Evolutionary conservation across 83 land plant genomes (phyloP).

Genomic region (Larix sibirica): DNA sequence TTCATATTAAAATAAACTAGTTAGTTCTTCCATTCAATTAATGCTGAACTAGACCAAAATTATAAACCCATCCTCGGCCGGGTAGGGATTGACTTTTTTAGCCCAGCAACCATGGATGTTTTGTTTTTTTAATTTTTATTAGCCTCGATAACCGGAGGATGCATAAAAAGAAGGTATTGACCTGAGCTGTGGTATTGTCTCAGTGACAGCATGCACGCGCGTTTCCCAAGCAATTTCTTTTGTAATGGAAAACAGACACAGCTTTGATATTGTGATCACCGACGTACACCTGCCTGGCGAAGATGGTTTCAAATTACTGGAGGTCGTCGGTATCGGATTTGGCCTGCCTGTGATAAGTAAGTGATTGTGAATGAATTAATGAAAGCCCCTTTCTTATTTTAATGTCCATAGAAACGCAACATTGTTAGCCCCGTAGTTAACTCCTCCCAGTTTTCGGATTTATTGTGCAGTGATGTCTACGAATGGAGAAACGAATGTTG

Average conservation of each 20-base stretch:
- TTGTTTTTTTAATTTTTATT: too few relatives aligned
- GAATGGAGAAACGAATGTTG: conserved; percentile 77
- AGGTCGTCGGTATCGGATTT: conserved; percentile 68
- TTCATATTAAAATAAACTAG: too few relatives aligned
- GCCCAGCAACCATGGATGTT: too few relatives aligned
- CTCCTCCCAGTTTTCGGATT: neutral
- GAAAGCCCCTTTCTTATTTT: neutral
- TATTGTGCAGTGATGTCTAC: conserved; percentile 75
- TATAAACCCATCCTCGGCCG: too few relatives aligned
- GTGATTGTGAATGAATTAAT: neutral
- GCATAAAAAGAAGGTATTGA: neutral
- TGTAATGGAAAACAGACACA: conserved; percentile 62
- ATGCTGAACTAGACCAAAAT: too few relatives aligned
- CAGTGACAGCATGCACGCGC: conserved; percentile 71
- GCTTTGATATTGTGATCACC: conserved; percentile 75
- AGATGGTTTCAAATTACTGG: conserved; percentile 80
- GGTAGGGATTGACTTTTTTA: too few relatives aligned
- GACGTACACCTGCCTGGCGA: conserved; percentile 88
- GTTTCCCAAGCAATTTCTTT: conserved; percentile 59
- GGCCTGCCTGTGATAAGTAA: conserved; percentile 81
- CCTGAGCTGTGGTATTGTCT: conserved; percentile 11
- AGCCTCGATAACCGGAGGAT: too few relatives aligned
- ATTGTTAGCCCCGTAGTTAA: neutral
- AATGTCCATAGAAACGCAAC: neutral
- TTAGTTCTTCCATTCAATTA: too few relatives aligned